Evolutionary conservation across 768 basidiomycete species (phyloP), one percentile per base, ranked within the genome.

Genomic region (Xerocomus spinulosus): DNA sequence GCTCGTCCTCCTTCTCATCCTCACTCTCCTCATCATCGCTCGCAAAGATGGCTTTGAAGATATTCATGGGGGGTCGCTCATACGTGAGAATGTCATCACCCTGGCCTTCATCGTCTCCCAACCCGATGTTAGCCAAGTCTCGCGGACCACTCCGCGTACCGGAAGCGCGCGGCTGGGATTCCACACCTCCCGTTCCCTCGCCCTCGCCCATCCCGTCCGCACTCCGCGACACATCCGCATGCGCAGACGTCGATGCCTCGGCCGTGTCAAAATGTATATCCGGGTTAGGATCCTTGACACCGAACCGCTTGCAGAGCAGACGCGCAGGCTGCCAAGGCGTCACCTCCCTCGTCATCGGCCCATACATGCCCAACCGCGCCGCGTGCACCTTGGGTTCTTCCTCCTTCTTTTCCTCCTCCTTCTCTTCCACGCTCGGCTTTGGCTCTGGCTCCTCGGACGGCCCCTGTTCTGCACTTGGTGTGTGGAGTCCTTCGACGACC

Each of bases 41-140:
- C 10, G 92, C 94, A 63, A 99, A 99, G 51, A 99, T 97, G 3
- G 95, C 93, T 64, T 95, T 96, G 76, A 98, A 99, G 36, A 98
- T 82, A 60, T 92, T 87, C 78, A 92, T 89, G 6, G 83, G 72
- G 2, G 96, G 95, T 32, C 87, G 78, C 57, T 88, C 75, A 64
- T 97, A 94, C 0, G 88, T 93, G 53, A 97, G 72, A 6, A 83
- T 92, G 59, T 94, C 92, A 30, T 78, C 69, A 0, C 92, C 94
- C 62, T 96, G 94, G 24, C 76, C 79, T 34, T 93, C 92, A 60
- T 97, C 93, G 42, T 96, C 93, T 20, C 92, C 95, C 36, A 96
- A 68, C 0, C 94, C 94, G 41, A 98, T 77, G 60, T 92, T 93
- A 5, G 78, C 76, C 41, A 95, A 61, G 56, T 87, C 82, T n/a